phyloP scores from a whole-genome alignment of 306 rosid species.

The Bauhinia variegata region DNA sequence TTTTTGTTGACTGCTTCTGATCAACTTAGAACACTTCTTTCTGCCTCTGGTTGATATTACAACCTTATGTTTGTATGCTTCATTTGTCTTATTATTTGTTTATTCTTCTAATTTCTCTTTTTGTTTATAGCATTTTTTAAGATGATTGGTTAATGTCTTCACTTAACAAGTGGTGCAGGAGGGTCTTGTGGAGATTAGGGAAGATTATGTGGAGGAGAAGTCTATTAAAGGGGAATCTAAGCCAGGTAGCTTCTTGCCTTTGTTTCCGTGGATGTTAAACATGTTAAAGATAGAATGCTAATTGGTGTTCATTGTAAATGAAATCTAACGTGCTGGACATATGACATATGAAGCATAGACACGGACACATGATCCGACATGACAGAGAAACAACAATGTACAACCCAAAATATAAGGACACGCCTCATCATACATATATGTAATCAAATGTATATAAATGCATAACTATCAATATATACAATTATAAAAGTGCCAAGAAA shows the following conservation, averaged over 20 bases:
- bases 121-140: background rate
- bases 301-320: conserved; percentile 1
- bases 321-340: background rate
- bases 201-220: conserved; percentile 70
- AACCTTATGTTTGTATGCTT: conserved; percentile 3
- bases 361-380: too few species aligned
- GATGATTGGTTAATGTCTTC: background rate
- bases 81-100: conserved; percentile 9
- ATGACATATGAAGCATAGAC: too few species aligned
- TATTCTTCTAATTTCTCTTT: conserved; percentile 8
- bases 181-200: conserved; percentile 79
- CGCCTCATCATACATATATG: too few species aligned
- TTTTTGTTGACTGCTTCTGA: background rate
- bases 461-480: too few species aligned
- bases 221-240: conserved; percentile 41
- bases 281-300: conserved; percentile 22
- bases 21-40: background rate
- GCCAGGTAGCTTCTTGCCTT: conserved; percentile 54
- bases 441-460: too few species aligned
- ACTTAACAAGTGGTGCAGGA: conserved; percentile 51
- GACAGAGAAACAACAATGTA: too few species aligned
- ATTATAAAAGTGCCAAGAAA: too few species aligned
- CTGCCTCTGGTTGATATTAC: background rate
- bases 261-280: conserved; percentile 14
- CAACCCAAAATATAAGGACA: too few species aligned